phyloP scores from a whole-genome alignment of 2,329 filamentous ascomycete species.

The Chaetomium sp. region DNA sequence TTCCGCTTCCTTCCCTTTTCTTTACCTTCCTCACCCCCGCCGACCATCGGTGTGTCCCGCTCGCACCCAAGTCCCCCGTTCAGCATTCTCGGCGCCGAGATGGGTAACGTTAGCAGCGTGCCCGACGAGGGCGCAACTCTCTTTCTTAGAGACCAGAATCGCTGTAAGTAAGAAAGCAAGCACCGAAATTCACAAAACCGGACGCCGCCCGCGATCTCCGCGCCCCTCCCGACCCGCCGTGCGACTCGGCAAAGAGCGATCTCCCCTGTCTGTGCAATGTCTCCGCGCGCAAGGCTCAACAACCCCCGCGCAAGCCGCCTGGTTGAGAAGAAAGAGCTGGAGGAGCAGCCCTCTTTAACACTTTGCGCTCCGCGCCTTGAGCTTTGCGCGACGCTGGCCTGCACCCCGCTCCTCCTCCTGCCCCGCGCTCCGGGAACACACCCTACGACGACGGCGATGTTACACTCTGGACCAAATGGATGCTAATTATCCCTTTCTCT shows the following conservation, averaged over 20 bases:
- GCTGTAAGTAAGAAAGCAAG: constrained; percentile 53
- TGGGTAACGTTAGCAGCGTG: constrained; percentile 90
- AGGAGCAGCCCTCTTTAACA: no score
- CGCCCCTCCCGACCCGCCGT: not conserved
- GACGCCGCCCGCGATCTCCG: no score
- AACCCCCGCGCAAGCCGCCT: not conserved
- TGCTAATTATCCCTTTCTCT: not conserved
- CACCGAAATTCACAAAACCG: no score
- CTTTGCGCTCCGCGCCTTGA: no score
- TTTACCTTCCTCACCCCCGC: not conserved
- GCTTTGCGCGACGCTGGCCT: no score
- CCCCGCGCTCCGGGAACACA: no score
- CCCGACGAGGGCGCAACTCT: constrained; percentile 74
- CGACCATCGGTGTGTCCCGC: constrained; percentile 6
- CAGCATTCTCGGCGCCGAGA: constrained; percentile 42
- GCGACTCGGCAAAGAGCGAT: constrained; percentile 5
- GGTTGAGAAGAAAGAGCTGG: not conserved
- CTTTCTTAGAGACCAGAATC: constrained; percentile 84
- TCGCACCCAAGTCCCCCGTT: not conserved
- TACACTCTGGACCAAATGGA: no score
- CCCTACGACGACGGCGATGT: no score
- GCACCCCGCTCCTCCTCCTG: no score
- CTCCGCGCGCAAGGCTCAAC: not conserved
- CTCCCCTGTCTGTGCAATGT: constrained; percentile 1
- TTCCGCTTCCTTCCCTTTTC: no score